Conservation (phyloP, 1,284 basidiomycete species). For the Cutaneotrichosporon cyanovorans region DNA sequence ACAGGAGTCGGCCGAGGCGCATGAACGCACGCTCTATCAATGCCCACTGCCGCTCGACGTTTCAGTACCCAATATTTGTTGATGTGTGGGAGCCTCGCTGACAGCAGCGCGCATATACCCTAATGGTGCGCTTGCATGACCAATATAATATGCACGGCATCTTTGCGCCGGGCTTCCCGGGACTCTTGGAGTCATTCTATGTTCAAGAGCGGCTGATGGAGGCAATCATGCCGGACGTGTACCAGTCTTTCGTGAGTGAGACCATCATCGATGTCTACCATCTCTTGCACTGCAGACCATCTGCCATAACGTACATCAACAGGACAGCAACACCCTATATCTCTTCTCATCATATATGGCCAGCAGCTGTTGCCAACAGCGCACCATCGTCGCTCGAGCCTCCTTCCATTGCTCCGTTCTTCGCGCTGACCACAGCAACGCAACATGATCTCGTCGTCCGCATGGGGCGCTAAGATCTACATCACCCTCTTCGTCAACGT, state of each 20-base stretch:
- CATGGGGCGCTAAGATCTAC: slow-evolving; percentile 98
- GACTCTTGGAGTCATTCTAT: slow-evolving; percentile 86
- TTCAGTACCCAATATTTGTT: too few relatives aligned
- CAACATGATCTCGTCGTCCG: slow-evolving; percentile 82
- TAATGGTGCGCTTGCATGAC: slow-evolving; percentile 76
- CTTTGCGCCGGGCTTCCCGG: slow-evolving; percentile 92
- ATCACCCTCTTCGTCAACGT: slow-evolving; percentile 94
- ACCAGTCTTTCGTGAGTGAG: slow-evolving; percentile 62
- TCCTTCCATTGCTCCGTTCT: neutral
- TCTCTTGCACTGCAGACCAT: neutral
- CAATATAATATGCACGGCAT: slow-evolving; percentile 81
- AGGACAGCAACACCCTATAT: neutral
- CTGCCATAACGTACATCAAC: neutral
- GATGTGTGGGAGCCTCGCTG: neutral
- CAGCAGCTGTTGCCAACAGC: too few relatives aligned
- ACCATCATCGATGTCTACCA: neutral
- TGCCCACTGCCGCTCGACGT: neutral
- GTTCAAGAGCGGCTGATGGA: slow-evolving; percentile 83
- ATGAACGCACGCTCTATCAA: too few relatives aligned
- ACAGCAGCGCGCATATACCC: slow-evolving; percentile 63
- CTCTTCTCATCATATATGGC: neutral
- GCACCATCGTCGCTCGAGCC: too few relatives aligned
- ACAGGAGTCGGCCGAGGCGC: too few relatives aligned
- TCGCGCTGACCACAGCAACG: slow-evolving; percentile 51
- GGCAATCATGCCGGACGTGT: slow-evolving; percentile 80